Base-by-base conservation (phyloP, 495 filamentous ascomycete genomes). In the Xylaria palmicola region DNA sequence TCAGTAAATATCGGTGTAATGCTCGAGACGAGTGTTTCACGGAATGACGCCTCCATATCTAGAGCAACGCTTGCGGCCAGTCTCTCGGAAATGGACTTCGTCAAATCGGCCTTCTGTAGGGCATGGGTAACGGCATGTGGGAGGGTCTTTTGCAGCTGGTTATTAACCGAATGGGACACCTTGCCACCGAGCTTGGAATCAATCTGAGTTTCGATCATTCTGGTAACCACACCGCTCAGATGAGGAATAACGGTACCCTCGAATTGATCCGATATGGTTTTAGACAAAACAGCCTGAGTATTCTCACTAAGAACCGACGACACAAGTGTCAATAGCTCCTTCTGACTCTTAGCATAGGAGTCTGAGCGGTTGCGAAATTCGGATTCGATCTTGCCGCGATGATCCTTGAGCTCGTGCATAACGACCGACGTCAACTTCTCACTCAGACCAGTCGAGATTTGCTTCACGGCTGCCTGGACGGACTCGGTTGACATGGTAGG, bases 281-380 rank as follows among this genome's bases (percentile, higher is more conserved):
- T 83, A 26, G 83, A 76, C 32, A 97, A 80, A 24, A 87, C 88
- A 65, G 87, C 83, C 71, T 97, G 92, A 29, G 95, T 90, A 62
- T 97, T 98, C 45, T 94, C 88, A 19, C 91, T 89, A 19, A 99
- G 79, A 12, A 94, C 93, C 52, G 83, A 86, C 1, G 92, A 94
- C 8, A 99, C 90, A 43, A 96, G 80, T 20, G 91, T 89, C 52
- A 99, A 82, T 32, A 99, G 65, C 12, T 75, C 63, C 9, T 73
- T 75, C 61, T 81, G 77, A 56, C 74, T 78, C 58, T 65, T 71
- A 57, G 75, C 74, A 56, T 74, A 78, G 9, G 64, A 70, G 15
- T 77, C 69, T 36, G 75, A 72, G 3, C 76, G 70, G 29, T 63
- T 63, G 54, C 73, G 72, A 37, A 74, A 70, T 24, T 70, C 68